These are phyloP conservation scores for Solanum medicagineum DNA, from an alignment of 257 asterid genomes.

Conservation along the genomic window DNA sequence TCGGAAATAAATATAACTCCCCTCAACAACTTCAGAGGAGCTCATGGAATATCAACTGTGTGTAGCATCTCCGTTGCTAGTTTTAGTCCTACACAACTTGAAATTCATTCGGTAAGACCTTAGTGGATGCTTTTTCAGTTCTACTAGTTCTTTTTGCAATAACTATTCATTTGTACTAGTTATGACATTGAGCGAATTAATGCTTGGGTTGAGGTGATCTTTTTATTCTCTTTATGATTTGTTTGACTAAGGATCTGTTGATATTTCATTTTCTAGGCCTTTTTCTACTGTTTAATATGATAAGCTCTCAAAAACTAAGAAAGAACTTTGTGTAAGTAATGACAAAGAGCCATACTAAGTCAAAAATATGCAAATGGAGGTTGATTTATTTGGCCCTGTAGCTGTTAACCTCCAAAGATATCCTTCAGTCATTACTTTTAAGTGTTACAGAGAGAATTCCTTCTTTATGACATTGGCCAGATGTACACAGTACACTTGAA, in stretches of 20 bases:
- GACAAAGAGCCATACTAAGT: neutral
- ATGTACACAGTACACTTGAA: neutral
- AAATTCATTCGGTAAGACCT: constrained; percentile 67
- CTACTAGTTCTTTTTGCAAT: neutral
- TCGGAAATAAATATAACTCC: constrained; percentile 41
- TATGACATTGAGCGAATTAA: neutral
- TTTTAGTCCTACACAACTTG: constrained; percentile 45
- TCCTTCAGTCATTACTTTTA: neutral
- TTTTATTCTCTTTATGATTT: constrained; percentile 2
- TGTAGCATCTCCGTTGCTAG: constrained; percentile 56
- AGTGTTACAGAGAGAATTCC: neutral
- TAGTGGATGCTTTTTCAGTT: neutral
- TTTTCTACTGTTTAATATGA: neutral
- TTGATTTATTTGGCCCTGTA: neutral
- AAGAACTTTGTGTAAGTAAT: neutral
- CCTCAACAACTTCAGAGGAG: constrained; percentile 64
- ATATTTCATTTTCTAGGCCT: constrained; percentile 1
- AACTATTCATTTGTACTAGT: neutral
- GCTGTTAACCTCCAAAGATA: neutral
- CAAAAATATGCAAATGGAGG: neutral
- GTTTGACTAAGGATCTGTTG: constrained; percentile 3
- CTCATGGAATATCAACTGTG: constrained; percentile 94
- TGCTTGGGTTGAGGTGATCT: neutral
- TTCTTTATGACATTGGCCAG: neutral
- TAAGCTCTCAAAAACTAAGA: neutral